These are phyloP conservation scores for Pichia manshurica DNA, from an alignment of 805 yeast genomes.

Conservation along the genomic window DNA sequence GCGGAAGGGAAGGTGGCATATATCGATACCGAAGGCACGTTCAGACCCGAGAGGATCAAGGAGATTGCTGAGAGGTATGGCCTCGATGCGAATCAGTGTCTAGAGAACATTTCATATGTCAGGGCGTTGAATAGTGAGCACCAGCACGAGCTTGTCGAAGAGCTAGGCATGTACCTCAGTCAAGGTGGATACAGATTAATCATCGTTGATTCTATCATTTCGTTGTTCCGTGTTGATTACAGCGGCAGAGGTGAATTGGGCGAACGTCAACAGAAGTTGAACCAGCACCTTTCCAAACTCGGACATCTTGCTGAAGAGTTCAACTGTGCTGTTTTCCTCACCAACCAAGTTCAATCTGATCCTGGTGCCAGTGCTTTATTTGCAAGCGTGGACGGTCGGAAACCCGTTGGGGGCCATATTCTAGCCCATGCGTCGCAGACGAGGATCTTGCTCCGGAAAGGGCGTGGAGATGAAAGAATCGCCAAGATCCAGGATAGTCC, in stretches of 20 bases:
- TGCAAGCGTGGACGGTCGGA: constrained; percentile 78
- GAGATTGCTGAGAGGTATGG: constrained; percentile 67
- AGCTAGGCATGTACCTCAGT: constrained; percentile 59
- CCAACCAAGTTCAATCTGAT: constrained; percentile 77
- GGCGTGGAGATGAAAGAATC: constrained; percentile 74
- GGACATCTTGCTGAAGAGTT: constrained; percentile 69
- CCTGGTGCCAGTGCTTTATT: constrained; percentile 77
- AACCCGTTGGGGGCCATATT: constrained; percentile 81
- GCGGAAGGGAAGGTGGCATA: constrained; percentile 78
- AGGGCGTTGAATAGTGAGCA: constrained; percentile 64
- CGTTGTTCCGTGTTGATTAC: constrained; percentile 72
- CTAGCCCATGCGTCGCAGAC: constrained; percentile 80
- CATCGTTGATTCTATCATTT: constrained; percentile 70
- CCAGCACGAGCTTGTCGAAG: constrained; percentile 66
- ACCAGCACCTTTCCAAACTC: constrained; percentile 47
- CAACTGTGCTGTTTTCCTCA: constrained; percentile 69
- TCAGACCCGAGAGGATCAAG: constrained; percentile 61
- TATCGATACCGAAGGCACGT: constrained; percentile 78
- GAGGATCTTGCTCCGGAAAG: constrained; percentile 63
- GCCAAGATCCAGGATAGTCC: constrained; percentile 78
- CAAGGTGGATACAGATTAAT: constrained; percentile 61
- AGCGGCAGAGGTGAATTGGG: constrained; percentile 73
- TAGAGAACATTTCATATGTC: constrained; percentile 67
- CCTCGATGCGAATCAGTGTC: constrained; percentile 61
- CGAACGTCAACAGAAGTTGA: constrained; percentile 66